Evolutionary conservation across 257 asterid species (phyloP), one percentile per base, ranked within the genome.

Genomic region (Anisodus acutangulus): DNA sequence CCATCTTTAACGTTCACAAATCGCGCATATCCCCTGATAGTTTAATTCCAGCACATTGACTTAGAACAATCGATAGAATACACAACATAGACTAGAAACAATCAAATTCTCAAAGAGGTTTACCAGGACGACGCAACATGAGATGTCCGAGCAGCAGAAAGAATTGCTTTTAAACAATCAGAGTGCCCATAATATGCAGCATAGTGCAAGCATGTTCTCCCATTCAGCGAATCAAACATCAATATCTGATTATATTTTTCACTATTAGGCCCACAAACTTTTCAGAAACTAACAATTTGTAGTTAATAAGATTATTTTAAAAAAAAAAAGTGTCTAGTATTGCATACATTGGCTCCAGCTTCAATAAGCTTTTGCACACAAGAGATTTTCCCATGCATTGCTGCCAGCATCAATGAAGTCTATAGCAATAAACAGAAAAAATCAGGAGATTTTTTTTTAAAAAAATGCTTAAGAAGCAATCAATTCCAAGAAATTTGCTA

Each of bases 381-480:
- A 9, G 91, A 84, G 91, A 93, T 88, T 93, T 93, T 97, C 80
- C 99, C 99, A 78, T 97, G 98, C 98, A 97, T 93, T 88, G 99
- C 95, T 82, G 99, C 99, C 90, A 97, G 85, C 99, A 97, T 97
- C 91, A 97, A 86, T 79, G 99, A 98, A 86, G 98, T 97, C 99
- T 97, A 88, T 15, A 85, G 80, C 86, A 85, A 81, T 69, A 88
- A 88, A 68, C 86, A 87, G 26, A 84, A 81, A 12, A 67, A 12
- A 67, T 67, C 49, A 51, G 55, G 22, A 15, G 2, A 85, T 1
- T 53, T n/a, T n/a, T n/a, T n/a, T n/a, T 10, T 4, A 1, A 37
- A 45, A 57, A 22, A n/a, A 41, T 41, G 45, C 45, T 41, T 41
- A 41, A 41, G 62, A 49, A 49, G 13, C 5, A 1, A 19, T 22